Conservation (phyloP, 2,329 filamentous ascomycete species). For the Aspergillus sojae region DNA sequence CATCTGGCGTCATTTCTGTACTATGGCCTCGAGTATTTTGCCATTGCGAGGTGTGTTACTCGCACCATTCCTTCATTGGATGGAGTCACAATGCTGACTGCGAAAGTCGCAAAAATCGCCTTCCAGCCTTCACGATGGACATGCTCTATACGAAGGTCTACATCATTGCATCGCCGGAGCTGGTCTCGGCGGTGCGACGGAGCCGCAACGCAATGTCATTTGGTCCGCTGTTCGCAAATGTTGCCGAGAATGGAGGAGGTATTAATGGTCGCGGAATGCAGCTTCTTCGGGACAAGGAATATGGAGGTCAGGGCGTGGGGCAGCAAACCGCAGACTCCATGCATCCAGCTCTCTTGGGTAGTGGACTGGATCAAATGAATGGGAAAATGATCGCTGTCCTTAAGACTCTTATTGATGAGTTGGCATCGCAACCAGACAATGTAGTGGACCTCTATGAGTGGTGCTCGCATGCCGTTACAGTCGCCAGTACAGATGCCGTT, state of each 20-base stretch:
- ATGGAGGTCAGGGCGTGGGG: slow-evolving; percentile 24
- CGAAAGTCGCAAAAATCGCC: slow-evolving; percentile 17
- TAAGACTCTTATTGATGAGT: slow-evolving; percentile 17
- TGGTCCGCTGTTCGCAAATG: slow-evolving; percentile 24
- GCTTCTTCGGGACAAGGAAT: slow-evolving; percentile 21
- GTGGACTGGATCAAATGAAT: slow-evolving; percentile 30
- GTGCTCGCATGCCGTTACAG: slow-evolving; percentile 29
- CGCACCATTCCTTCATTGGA: not conserved
- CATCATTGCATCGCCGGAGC: slow-evolving; percentile 26
- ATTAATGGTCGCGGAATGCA: slow-evolving; percentile 22
- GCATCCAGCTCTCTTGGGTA: slow-evolving; percentile 26
- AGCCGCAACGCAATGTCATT: slow-evolving; percentile 27
- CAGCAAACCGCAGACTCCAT: slow-evolving; percentile 25
- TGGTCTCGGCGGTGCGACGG: slow-evolving; percentile 28
- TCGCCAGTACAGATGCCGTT: slow-evolving; percentile 30
- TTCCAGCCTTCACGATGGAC: slow-evolving; percentile 27
- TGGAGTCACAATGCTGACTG: slow-evolving; percentile 1
- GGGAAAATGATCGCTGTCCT: slow-evolving; percentile 25
- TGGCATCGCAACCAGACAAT: slow-evolving; percentile 7
- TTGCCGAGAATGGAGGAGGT: slow-evolving; percentile 22
- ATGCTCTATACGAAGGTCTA: slow-evolving; percentile 31
- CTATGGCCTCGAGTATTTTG: slow-evolving; percentile 29
- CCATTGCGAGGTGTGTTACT: slow-evolving; percentile 19
- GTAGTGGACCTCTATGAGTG: slow-evolving; percentile 30
- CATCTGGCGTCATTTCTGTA: slow-evolving; percentile 28